Conservation (phyloP, 352 stramenopile species). For the Blastocystis sp. region DNA sequence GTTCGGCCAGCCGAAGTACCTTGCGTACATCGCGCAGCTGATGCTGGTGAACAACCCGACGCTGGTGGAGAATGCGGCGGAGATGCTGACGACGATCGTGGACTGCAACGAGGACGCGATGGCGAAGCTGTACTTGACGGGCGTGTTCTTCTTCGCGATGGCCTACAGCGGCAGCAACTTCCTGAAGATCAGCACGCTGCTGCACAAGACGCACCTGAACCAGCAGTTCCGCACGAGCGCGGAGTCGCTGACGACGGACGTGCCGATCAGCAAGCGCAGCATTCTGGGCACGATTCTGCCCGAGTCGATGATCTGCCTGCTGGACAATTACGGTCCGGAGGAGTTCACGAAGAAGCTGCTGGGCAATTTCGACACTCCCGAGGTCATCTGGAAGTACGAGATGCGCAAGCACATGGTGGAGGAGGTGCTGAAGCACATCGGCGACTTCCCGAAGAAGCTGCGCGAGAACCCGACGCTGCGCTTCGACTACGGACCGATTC, state of each 20-base stretch:
- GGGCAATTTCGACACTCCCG: constrained; percentile 71
- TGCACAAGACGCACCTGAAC: constrained; percentile 64
- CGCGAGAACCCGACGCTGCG: constrained; percentile 73
- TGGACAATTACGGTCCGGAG: constrained; percentile 70
- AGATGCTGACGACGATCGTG: constrained; percentile 63
- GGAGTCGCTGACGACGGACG: constrained; percentile 61
- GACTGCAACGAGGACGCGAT: constrained; percentile 64
- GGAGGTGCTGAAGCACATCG: constrained; percentile 76
- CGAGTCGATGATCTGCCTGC: constrained; percentile 74
- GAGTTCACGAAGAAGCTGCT: constrained; percentile 78
- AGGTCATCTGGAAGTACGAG: constrained; percentile 81
- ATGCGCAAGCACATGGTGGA: constrained; percentile 79
- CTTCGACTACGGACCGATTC: constrained; percentile 81
- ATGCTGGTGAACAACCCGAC: constrained; percentile 65
- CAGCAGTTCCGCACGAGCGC: constrained; percentile 65
- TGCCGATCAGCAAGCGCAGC: constrained; percentile 65
- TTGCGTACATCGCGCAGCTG: constrained; percentile 63
- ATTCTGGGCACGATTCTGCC: constrained; percentile 77
- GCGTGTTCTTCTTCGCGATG: constrained; percentile 66
- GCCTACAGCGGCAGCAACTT: constrained; percentile 66
- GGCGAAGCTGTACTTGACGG: constrained; percentile 67
- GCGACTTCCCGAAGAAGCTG: constrained; percentile 76
- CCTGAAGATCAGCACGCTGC: constrained; percentile 62
- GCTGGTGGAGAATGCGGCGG: constrained; percentile 63
- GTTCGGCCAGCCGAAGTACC: constrained; percentile 51